Base-by-base conservation (phyloP, 768 basidiomycete species). In the Boletus rubropictus region DNA sequence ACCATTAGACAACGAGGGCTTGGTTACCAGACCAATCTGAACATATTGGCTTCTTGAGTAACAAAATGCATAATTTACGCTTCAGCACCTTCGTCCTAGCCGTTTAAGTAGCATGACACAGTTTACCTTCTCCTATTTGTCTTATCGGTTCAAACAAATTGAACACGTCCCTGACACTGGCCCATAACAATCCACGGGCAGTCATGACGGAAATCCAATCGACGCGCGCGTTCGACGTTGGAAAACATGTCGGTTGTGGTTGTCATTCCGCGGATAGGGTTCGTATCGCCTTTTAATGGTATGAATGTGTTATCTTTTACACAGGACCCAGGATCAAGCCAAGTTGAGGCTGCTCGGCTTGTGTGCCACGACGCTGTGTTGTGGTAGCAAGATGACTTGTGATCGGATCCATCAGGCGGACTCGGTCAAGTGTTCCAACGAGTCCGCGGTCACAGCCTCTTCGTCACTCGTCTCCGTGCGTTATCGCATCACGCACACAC, bases 1-100 rank as follows among this genome's bases (percentile, higher is more conserved):
- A 73, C 84, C 84, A 86, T 86, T 85, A 86, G 82, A 85, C 84
- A 82, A 86, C 79, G 76, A 75, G 84, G 82, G 83, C 84, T 53
- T 60, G 24, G n/a, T 31, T 0, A 10, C 8, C 6, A 2, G 0
- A 2, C 1, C 4, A 15, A 6, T 25, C n/a, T 38, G 20, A 35
- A 44, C n/a, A 6, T 34, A n/a, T 42, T 43, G 38, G 28, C 3
- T 22, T 5, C 27, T 18, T 1, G 8, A 28, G 17, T 7, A n/a
- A 28, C 10, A 9, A 21, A 20, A 27, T 24, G 36, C 20, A 15
- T 32, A 32, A 32, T 32, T n/a, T 32, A 15, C 15, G 7, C 31
- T 15, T 32, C 31, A 14, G 31, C n/a, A n/a, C n/a, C n/a, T n/a
- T n/a, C n/a, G n/a, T n/a, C n/a, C n/a, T n/a, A n/a, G n/a, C n/a